Percentiles rank a stretch among this genome's conserved stretches.
These are phyloP conservation scores for Aplosporella prunicola DNA, from an alignment of 2,329 filamentous ascomycete genomes.

Conservation along the genomic window DNA sequence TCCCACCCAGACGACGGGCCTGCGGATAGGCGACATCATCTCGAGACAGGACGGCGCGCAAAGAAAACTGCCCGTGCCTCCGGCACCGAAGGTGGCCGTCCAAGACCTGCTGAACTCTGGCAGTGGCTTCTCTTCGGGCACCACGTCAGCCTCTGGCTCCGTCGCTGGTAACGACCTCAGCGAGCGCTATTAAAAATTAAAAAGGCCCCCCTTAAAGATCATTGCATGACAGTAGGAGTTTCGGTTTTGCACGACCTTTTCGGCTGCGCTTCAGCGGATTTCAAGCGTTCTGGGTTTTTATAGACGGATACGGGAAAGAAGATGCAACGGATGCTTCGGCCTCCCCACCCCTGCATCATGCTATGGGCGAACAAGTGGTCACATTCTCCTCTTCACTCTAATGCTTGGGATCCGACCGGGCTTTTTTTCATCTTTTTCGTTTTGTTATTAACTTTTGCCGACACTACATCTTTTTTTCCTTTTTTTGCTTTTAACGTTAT, in stretches of 20 bases:
- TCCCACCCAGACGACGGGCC: conserved; percentile 50
- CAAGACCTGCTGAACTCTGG: conserved; percentile 67
- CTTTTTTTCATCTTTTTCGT: conserved; percentile 4
- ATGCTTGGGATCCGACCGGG: not conserved
- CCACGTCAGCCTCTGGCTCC: conserved; percentile 69
- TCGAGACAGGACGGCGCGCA: conserved; percentile 77
- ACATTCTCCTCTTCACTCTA: conserved; percentile 10
- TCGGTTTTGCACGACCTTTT: conserved; percentile 9
- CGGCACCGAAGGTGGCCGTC: conserved; percentile 80
- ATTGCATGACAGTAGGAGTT: conserved; percentile 10
- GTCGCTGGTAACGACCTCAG: conserved; percentile 51
- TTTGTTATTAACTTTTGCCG: conserved; percentile 1
- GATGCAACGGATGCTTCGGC: too few species aligned
- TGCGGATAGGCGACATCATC: conserved; percentile 88
- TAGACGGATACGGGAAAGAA: conserved; percentile 7
- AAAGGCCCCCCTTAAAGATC: conserved; percentile 1
- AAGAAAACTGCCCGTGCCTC: conserved; percentile 82
- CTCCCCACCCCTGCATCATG: not conserved
- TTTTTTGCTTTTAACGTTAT: conserved; percentile 6
- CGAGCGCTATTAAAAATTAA: conserved; percentile 27
- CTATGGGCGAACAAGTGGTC: conserved; percentile 8
- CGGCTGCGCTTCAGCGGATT: conserved; percentile 10
- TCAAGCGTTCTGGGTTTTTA: conserved; percentile 7
- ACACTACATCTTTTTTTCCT: conserved; percentile 4
- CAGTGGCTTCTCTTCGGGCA: conserved; percentile 61